These are phyloP conservation scores for Thymus mandschuricus DNA, from an alignment of 257 asterid genomes.

Conservation along the genomic window DNA sequence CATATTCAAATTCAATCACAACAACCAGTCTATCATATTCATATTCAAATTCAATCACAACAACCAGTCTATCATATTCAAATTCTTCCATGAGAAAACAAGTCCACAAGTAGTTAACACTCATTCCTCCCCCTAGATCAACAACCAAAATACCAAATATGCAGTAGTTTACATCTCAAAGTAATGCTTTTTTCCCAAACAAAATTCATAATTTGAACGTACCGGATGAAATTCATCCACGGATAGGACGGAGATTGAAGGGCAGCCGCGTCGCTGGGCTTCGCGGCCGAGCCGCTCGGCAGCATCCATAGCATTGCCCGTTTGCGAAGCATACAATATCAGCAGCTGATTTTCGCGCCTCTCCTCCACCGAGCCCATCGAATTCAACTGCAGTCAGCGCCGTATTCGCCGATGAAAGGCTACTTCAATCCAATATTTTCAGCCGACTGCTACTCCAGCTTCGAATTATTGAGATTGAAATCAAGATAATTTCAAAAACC, in stretches of 20 bases:
- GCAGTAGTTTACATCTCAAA: slow-evolving; percentile 10
- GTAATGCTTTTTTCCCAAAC: not conserved
- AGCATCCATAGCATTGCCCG: slow-evolving; percentile 89
- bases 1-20: not conserved
- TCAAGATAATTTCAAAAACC: not conserved
- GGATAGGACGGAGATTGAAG: slow-evolving; percentile 60
- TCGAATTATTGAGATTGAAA: not conserved
- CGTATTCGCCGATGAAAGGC: slow-evolving; percentile 6
- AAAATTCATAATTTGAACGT: slow-evolving; percentile 10
- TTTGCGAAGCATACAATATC: slow-evolving; percentile 81
- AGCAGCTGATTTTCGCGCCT: slow-evolving; percentile 50
- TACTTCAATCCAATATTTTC: not conserved
- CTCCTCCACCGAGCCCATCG: slow-evolving; percentile 46
- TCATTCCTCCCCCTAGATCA: slow-evolving; percentile 6
- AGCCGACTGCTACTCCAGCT: not conserved
- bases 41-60: slow-evolving; percentile 8
- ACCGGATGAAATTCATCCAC: slow-evolving; percentile 78
- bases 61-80: slow-evolving; percentile 4
- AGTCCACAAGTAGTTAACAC: not conserved
- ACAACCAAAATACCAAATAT: not conserved
- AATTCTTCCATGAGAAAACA: not conserved
- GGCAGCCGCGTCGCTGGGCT: slow-evolving; percentile 87
- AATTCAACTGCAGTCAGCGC: slow-evolving; percentile 21
- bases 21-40: slow-evolving; percentile 1
- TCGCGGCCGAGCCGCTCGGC: slow-evolving; percentile 89